Base-by-base conservation (phyloP, 1,139 yeast genomes). In the Taphrina communis region DNA sequence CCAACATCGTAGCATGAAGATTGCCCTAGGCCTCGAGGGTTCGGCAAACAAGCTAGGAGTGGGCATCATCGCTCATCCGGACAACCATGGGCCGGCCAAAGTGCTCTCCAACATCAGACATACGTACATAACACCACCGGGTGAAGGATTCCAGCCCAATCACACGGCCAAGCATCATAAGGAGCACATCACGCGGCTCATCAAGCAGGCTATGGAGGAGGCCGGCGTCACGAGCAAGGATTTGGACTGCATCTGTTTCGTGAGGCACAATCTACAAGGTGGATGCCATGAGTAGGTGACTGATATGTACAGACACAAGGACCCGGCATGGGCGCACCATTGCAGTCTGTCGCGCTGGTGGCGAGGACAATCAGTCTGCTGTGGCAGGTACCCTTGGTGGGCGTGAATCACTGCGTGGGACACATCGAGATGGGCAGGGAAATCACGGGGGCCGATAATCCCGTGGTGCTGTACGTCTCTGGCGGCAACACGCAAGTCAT, bases 361-460 rank as follows among this genome's bases (percentile, higher is more conserved):
- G 99, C 99, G 1, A 82, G 99, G 75, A 88, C 97, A 0, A 80
- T 93, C 60, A 82, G 94, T 21, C 86, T 88, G 73, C 77, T 94
- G 75, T 92, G 97, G 96, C 76, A 84, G 6, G 81, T 89, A 41
- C 99, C 99, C 0, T 78, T 94, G 50, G 88, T 94, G 5, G 99
- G 98, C 0, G 99, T 95, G 0, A 95, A 94, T 75, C 99, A 94
- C 78, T 94, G 99, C 79, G 87, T 94, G 36, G 99, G 99, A 0
- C 99, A 94, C 78, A 94, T 94, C 70, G 99, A 95, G 77, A 94
- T 94, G 99, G 99, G 99, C 2, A 81, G 99, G 72, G 99, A 94
- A 76, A 93, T 94, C 75, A 94, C 99, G 0, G 96, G 96, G 5
- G 98, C 99, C 0, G 84, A 84, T 36, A 93, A 95, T 75, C 99